Percentiles rank a stretch among this genome's conserved stretches.
Conservation (phyloP, 345 rosid species). For the Gossypium longicalyx region DNA sequence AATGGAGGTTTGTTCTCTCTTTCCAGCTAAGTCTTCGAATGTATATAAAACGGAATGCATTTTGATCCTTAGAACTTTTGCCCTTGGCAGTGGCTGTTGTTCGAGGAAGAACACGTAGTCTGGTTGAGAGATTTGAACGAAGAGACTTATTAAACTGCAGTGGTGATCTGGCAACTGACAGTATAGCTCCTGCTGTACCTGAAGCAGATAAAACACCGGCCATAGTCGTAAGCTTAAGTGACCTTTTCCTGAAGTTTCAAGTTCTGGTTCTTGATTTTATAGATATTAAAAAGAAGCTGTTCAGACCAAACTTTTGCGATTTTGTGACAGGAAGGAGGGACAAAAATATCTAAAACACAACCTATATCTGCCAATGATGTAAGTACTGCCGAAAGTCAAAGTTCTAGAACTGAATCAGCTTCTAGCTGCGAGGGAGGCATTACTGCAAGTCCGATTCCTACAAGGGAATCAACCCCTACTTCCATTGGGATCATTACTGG, state of each 20-base stretch:
- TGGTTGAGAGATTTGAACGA: slow-evolving; percentile 92
- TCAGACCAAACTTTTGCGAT: not conserved
- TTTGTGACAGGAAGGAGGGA: slow-evolving; percentile 50
- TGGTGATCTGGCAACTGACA: slow-evolving; percentile 31
- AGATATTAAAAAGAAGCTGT: slow-evolving; percentile 3
- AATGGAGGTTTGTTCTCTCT: slow-evolving; percentile 75
- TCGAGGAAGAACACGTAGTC: slow-evolving; percentile 79
- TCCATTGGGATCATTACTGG: not conserved
- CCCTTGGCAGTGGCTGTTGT: slow-evolving; percentile 79
- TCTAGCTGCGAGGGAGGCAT: not conserved
- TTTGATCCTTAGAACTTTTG: slow-evolving; percentile 25
- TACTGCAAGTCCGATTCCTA: not conserved
- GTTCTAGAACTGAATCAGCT: not conserved
- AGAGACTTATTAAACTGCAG: slow-evolving; percentile 37
- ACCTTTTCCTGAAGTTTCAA: not conserved
- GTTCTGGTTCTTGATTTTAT: slow-evolving; percentile 6
- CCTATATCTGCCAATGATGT: slow-evolving; percentile 26
- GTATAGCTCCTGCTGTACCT: slow-evolving; percentile 4
- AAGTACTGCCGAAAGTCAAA: not conserved
- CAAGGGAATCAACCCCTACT: slow-evolving; percentile 1
- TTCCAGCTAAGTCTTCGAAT: slow-evolving; percentile 18
- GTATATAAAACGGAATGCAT: slow-evolving; percentile 2
- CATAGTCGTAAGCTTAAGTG: slow-evolving; percentile 21
- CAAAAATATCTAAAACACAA: slow-evolving; percentile 53
- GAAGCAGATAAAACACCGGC: slow-evolving; percentile 21